Evolutionary conservation across 2,329 filamentous ascomycete species (phyloP).

Genomic region (Fusarium circinatum): DNA sequence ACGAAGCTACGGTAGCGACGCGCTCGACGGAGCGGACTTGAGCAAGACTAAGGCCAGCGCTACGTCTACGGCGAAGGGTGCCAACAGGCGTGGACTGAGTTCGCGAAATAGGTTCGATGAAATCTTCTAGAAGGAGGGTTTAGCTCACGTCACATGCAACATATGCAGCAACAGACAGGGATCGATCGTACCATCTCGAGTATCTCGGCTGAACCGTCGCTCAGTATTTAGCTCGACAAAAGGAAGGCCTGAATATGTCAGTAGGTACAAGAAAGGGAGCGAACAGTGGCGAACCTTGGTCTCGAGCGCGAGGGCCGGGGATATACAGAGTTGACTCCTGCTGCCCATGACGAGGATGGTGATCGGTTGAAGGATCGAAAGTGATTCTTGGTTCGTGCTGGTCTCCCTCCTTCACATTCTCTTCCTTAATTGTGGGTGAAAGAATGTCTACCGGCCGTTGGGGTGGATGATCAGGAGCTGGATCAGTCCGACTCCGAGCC

Average conservation of each 20-base stretch:
- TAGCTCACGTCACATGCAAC: neutral
- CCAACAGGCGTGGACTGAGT: slow-evolving; percentile 11
- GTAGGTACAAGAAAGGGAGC: neutral
- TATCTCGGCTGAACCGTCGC: slow-evolving; percentile 35
- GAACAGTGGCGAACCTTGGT: slow-evolving; percentile 35
- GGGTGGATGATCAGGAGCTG: slow-evolving; percentile 2
- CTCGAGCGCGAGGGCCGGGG: slow-evolving; percentile 48
- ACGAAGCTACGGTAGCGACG: slow-evolving; percentile 48
- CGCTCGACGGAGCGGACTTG: slow-evolving; percentile 51
- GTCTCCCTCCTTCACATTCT: neutral
- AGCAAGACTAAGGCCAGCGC: slow-evolving; percentile 39
- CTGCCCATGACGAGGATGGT: slow-evolving; percentile 41
- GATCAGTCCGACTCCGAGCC: slow-evolving; percentile 22
- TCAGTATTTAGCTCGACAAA: slow-evolving; percentile 41
- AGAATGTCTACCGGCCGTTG: neutral
- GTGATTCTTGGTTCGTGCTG: slow-evolving; percentile 37
- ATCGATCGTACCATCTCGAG: slow-evolving; percentile 11
- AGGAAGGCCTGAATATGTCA: slow-evolving; percentile 39
- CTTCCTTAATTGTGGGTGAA: neutral
- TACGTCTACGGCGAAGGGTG: slow-evolving; percentile 40
- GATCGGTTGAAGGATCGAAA: slow-evolving; percentile 43
- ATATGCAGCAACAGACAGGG: neutral
- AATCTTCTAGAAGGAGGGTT: slow-evolving; percentile 26
- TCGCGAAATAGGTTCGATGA: slow-evolving; percentile 28
- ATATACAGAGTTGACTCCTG: slow-evolving; percentile 46